A percentile compares a stretch with the other conserved stretches of the same genome.
phyloP scores from a whole-genome alignment of 2,329 filamentous ascomycete genomes.

The Fusarium brevicatenulatum region DNA sequence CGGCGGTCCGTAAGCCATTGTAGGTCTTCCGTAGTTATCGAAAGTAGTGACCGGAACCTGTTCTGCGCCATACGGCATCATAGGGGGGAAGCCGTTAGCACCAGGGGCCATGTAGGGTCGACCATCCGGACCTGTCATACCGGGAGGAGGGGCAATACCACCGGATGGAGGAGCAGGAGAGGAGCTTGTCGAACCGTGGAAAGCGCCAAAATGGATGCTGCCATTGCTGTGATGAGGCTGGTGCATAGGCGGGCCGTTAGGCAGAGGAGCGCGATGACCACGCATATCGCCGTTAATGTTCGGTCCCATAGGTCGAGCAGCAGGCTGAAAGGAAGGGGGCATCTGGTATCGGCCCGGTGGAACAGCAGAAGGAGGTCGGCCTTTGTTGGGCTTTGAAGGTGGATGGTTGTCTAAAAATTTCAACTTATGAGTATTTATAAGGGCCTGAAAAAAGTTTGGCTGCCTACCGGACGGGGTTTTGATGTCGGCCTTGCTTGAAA shows the following conservation, averaged over 20 bases:
- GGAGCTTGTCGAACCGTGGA: conserved; percentile 65
- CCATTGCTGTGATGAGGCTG: conserved; percentile 65
- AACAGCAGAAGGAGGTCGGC: conserved; percentile 47
- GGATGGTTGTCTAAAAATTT: conserved; percentile 25
- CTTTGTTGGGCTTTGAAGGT: conserved; percentile 29
- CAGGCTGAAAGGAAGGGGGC: conserved; percentile 56
- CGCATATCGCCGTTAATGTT: conserved; percentile 49
- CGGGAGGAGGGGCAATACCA: conserved; percentile 61
- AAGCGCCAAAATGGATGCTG: conserved; percentile 66
- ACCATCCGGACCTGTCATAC: conserved; percentile 51
- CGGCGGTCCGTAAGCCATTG: conserved; percentile 49
- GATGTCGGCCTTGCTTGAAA: conserved; percentile 20
- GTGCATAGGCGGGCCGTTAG: conserved; percentile 55
- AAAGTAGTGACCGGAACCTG: conserved; percentile 49
- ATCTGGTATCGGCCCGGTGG: conserved; percentile 54
- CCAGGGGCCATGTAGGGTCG: conserved; percentile 48
- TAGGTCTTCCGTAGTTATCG: conserved; percentile 52
- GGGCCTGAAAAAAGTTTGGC: not conserved
- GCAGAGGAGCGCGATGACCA: conserved; percentile 47
- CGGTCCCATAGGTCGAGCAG: conserved; percentile 45
- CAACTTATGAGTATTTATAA: conserved; percentile 7
- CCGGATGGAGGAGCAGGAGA: conserved; percentile 64
- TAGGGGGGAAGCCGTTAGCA: conserved; percentile 51
- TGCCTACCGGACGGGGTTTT: conserved; percentile 33
- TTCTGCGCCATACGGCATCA: conserved; percentile 51